Base-by-base conservation (phyloP, 2,329 filamentous ascomycete genomes). In the Ceratocystis lukuohia region DNA sequence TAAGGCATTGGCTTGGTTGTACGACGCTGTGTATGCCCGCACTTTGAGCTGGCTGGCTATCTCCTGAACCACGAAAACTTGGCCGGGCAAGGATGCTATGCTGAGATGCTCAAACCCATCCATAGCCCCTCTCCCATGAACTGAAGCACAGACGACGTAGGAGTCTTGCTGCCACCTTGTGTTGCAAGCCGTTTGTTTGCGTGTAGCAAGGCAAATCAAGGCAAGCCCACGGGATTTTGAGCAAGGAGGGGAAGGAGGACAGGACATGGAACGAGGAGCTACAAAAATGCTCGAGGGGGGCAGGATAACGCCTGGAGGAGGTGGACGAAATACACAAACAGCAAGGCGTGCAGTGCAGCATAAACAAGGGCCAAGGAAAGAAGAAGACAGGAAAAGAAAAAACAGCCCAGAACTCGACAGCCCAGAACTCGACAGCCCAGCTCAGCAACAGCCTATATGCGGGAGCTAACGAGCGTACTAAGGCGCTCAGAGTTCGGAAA, bases 121-220 rank as follows among this genome's bases (percentile, higher is more conserved):
- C 53, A 57, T 57, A 57, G 10, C 25, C 53, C 12, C 20, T 22
- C 46, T 50, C 46, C 46, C 53, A 57, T 57, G 53, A 57, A 57
- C 53, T 57, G 53, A 57, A 57, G 53, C 53, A 57, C 53, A 57
- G 53, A 57, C 53, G 25, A 28, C 53, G 53, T 28, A 57, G 53
- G 53, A 57, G 53, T 28, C 25, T 28, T 33, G 53, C 53, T 57
- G 53, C 28, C 53, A 57, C 53, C 22, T 28, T 57, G 53, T 57
- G 53, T 57, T 12, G 53, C 53, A 28, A 57, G 53, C 22, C 22
- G 53, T 57, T 30, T 30, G 53, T 57, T 30, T 30, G 25, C 8
- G 25, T 30, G 25, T 28, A 57, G 53, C 25, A 28, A 50, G 22
- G 20, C 17, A 50, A 50, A 6, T 22, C 46, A 50, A n/a, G 28